phyloP scores from a whole-genome alignment of 2,329 filamentous ascomycete species.

The Curvularia verruculosa region DNA sequence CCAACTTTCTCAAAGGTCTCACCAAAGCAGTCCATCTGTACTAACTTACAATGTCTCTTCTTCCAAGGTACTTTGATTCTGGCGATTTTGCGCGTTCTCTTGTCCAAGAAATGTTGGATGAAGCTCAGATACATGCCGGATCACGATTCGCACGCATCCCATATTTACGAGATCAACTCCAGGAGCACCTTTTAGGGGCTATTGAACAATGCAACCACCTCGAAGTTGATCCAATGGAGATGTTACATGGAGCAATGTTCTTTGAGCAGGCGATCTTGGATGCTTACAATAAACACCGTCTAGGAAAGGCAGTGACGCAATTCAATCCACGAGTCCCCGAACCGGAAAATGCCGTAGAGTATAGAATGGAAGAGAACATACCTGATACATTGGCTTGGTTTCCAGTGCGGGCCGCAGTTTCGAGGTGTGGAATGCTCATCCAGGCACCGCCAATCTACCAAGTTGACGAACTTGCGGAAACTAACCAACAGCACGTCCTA shows the following conservation, averaged over 20 bases:
- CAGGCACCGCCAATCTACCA: slow-evolving; percentile 13
- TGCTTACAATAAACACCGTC: slow-evolving; percentile 23
- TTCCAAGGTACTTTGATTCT: background rate
- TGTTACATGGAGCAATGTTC: slow-evolving; percentile 7
- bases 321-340: slow-evolving; percentile 2
- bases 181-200: background rate
- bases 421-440: background rate
- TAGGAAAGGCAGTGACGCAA: slow-evolving; percentile 7
- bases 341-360: slow-evolving; percentile 3
- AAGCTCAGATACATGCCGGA: slow-evolving; percentile 2
- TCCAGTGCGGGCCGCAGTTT: slow-evolving; percentile 12
- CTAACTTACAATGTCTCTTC: background rate
- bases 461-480: background rate
- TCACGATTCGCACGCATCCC: slow-evolving; percentile 6
- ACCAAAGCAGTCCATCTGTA: background rate
- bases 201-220: slow-evolving; percentile 7
- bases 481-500: background rate
- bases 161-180: slow-evolving; percentile 9
- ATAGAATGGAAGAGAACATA: slow-evolving; percentile 12
- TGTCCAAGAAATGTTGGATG: slow-evolving; percentile 12
- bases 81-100: slow-evolving; percentile 1
- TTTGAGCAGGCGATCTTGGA: slow-evolving; percentile 12
- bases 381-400: slow-evolving; percentile 13
- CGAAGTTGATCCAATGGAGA: background rate
- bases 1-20: background rate